phyloP scores from a whole-genome alignment of 2,329 filamentous ascomycete species.

The Alternaria dauci region DNA sequence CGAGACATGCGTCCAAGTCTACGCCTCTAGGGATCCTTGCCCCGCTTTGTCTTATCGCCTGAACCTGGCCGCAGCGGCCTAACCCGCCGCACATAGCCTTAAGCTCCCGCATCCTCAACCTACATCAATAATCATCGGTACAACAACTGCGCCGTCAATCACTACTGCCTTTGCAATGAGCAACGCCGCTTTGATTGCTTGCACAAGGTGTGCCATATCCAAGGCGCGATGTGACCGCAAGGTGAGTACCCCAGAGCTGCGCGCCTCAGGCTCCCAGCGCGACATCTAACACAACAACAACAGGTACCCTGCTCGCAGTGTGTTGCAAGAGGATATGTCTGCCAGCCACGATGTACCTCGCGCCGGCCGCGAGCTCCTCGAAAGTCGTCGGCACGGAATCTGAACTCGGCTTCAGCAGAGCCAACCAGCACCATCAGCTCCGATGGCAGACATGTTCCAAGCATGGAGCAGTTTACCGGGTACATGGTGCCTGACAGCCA shows the following conservation, averaged over 20 bases:
- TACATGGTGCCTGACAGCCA: slow-evolving; percentile 1
- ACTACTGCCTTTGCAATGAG: slow-evolving; percentile 5
- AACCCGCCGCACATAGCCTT: neutral
- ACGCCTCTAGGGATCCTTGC: neutral
- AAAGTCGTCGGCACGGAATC: slow-evolving; percentile 1
- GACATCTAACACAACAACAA: neutral
- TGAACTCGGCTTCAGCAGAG: neutral
- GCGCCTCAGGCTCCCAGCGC: neutral
- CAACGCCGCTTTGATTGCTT: slow-evolving; percentile 8
- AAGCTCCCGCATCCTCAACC: neutral
- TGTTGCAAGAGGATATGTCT: slow-evolving; percentile 12
- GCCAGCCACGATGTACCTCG: slow-evolving; percentile 12
- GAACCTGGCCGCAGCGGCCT: neutral
- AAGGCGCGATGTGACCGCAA: slow-evolving; percentile 15
- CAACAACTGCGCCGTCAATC: neutral
- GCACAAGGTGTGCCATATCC: slow-evolving; percentile 16
- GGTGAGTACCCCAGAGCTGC: slow-evolving; percentile 2
- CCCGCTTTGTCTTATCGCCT: neutral
- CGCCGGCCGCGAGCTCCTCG: slow-evolving; percentile 10
- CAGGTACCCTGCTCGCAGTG: slow-evolving; percentile 18
- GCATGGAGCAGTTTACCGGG: slow-evolving; percentile 8
- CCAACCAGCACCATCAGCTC: neutral
- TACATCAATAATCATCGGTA: neutral
- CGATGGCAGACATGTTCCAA: neutral
- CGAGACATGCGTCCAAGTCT: neutral